A percentile compares a stretch with the other conserved stretches of the same genome.
phyloP scores from a whole-genome alignment of 1,284 basidiomycete species.

The Calocybe gambosa region DNA sequence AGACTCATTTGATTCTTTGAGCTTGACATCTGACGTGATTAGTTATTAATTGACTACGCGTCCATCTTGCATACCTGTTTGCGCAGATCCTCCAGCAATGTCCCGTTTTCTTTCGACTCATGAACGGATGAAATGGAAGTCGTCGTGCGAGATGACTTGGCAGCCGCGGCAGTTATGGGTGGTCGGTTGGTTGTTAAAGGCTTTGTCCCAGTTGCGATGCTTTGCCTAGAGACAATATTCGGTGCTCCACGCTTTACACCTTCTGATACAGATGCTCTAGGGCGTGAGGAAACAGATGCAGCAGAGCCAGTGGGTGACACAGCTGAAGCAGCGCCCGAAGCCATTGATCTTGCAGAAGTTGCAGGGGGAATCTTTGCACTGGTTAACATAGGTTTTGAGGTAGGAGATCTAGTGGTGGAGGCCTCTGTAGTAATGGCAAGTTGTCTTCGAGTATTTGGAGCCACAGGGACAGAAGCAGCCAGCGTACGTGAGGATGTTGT shows the following conservation, averaged over 20 bases:
- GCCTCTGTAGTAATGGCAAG: constrained; percentile 41
- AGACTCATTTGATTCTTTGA: constrained; percentile 48
- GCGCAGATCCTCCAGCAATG: constrained; percentile 51
- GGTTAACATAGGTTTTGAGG: constrained; percentile 25
- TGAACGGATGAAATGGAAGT: constrained; percentile 65
- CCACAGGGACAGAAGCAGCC: constrained; percentile 22
- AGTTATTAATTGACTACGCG: not conserved
- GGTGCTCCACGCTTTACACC: constrained; percentile 39
- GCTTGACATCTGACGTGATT: constrained; percentile 31
- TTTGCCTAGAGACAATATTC: constrained; percentile 29
- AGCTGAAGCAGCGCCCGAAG: constrained; percentile 33
- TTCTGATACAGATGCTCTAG: constrained; percentile 52
- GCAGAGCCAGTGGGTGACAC: constrained; percentile 47
- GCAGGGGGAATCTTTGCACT: constrained; percentile 4
- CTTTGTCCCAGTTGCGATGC: constrained; percentile 26
- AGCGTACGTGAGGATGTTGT: constrained; percentile 16
- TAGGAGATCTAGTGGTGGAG: constrained; percentile 29
- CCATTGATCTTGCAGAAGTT: constrained; percentile 24
- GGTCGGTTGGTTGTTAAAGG: constrained; percentile 26
- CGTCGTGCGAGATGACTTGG: constrained; percentile 37
- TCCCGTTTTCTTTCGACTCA: constrained; percentile 59
- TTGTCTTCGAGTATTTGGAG: constrained; percentile 36
- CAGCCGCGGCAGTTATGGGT: constrained; percentile 18
- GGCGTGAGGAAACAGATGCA: constrained; percentile 35
- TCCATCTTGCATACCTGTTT: constrained; percentile 38